A percentile compares a stretch with the other conserved stretches of the same genome.
These are phyloP conservation scores for Zea luxurians DNA, from an alignment of 176 grass and related monocot genomes.

Conservation along the genomic window DNA sequence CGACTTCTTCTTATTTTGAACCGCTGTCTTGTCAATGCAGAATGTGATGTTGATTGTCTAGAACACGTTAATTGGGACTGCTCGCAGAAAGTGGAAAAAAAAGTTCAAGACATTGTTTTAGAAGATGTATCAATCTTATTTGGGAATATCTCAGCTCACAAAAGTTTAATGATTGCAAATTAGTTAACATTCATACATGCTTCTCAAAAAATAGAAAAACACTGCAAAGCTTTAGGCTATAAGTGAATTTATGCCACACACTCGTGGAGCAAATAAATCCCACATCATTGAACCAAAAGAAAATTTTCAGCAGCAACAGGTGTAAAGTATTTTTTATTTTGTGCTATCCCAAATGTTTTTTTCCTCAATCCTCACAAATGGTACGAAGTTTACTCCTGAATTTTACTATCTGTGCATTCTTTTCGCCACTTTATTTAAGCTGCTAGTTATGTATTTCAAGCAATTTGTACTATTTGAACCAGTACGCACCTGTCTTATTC, in stretches of 20 bases:
- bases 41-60: conserved; percentile 69
- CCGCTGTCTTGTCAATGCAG: conserved; percentile 61
- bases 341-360: background rate
- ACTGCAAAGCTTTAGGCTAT: background rate
- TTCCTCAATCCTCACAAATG: background rate
- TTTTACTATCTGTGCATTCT: background rate
- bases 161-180: background rate
- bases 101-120: conserved; percentile 36
- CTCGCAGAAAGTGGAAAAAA: conserved; percentile 25
- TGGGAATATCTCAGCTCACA: background rate
- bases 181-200: background rate
- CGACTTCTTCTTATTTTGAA: conserved; percentile 96
- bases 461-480: background rate
- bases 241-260: background rate
- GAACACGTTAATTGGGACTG: conserved; percentile 75
- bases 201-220: background rate
- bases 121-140: conserved; percentile 20
- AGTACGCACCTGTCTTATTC: background rate
- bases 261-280: background rate
- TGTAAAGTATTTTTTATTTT: background rate
- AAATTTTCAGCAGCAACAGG: no score
- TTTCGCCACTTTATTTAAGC: background rate
- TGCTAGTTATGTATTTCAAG: background rate
- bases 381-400: background rate
- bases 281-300: background rate